Evolutionary conservation across 208 protist species (phyloP), one percentile per base, ranked within the genome.

Genomic region (Trypanosoma scelopori): DNA sequence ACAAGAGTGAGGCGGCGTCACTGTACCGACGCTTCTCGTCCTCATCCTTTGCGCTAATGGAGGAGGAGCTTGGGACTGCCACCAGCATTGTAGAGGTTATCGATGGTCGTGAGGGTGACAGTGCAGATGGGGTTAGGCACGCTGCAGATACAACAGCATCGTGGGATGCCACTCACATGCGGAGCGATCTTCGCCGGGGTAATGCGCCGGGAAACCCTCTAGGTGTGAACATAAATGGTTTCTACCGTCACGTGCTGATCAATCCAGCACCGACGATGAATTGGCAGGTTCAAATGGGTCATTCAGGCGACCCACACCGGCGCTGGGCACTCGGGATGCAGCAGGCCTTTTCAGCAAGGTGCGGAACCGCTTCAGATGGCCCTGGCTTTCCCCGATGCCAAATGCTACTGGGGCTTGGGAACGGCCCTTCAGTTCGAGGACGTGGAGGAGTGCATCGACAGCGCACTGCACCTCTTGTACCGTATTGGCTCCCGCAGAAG

Each of bases 401-500:
- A 23, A 30, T 46, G 45, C 49, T 30, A 18, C 46, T 69, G 28
- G 27, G 58, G 43, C n/a, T 60, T 18, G 64, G 64, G 4, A 5
- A 57, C 9, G 45, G 1, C 23, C 30, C 6, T 28, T 42, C 27
- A 28, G 47, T 5, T 18, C 42, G 45, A n/a, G 39, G n/a, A 16
- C 16, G 39, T 20, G 45, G 35, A 47, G 16, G 20, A 1, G 23
- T 35, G 41, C 49, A 48, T 28, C 56, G 25, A 3, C 20, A 56
- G 18, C 74, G 71, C 35, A 55, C 75, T 2, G 63, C 74, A 48
- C 79, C 85, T 11, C 74, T 60, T 30, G 53, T 55, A n/a, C 89
- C 89, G 42, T 94, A 91, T 51, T 94, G 89, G 86, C 56, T 92
- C 27, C 74, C 81, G 15, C 68, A 76, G 47, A 76, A 87, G 53